phyloP scores from a whole-genome alignment of 495 filamentous ascomycete genomes.

The Parachaetomium inaequale region DNA sequence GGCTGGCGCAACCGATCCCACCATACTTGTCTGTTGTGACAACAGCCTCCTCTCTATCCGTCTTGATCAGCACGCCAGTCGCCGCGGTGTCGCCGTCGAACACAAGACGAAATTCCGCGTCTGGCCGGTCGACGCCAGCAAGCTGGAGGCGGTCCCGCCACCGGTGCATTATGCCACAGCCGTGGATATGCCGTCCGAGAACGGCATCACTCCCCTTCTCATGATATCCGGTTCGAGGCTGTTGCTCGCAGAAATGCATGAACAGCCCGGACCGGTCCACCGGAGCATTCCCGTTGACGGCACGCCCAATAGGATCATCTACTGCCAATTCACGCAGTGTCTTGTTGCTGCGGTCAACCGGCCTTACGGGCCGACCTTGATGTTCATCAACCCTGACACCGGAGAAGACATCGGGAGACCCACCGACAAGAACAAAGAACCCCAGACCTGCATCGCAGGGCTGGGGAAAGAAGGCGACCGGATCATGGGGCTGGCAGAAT shows the following conservation, averaged over 20 bases:
- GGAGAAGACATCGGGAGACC: conserved; percentile 44
- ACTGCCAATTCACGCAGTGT: conserved; percentile 47
- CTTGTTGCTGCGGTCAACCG: conserved; percentile 51
- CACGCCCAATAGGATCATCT: conserved; percentile 53
- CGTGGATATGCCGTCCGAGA: conserved; percentile 29
- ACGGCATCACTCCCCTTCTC: conserved; percentile 31
- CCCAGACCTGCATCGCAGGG: conserved; percentile 38
- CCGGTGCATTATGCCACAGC: conserved; percentile 33
- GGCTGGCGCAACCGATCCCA: conserved; percentile 5
- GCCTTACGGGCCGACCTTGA: conserved; percentile 35
- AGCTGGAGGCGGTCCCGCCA: conserved; percentile 28
- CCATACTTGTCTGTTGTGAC: conserved; percentile 32
- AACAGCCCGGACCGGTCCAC: conserved; percentile 47
- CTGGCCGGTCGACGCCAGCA: conserved; percentile 41
- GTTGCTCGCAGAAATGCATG: conserved; percentile 49
- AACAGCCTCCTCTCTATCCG: conserved; percentile 23
- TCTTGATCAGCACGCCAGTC: not conserved
- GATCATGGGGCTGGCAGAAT: conserved; percentile 44
- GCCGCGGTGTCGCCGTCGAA: not conserved
- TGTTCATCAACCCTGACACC: conserved; percentile 49
- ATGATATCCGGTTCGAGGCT: conserved; percentile 45
- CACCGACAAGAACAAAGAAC: conserved; percentile 31
- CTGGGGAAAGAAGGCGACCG: conserved; percentile 41
- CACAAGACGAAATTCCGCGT: conserved; percentile 29
- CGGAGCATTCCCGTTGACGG: conserved; percentile 47